Evolutionary conservation across 495 filamentous ascomycete genomes (phyloP).

Genomic region (Podospora tetraspora): DNA sequence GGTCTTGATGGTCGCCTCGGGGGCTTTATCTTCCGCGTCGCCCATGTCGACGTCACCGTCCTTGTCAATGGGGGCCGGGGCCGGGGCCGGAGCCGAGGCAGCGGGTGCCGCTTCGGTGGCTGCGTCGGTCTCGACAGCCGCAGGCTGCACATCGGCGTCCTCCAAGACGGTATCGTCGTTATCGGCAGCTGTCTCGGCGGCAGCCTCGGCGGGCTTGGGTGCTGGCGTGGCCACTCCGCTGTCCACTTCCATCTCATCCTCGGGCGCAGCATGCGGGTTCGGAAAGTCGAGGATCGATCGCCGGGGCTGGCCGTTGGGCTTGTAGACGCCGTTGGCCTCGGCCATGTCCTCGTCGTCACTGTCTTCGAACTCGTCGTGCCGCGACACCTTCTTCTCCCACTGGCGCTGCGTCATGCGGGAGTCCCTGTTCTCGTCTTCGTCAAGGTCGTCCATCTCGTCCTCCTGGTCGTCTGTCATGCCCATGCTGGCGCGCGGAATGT

Average conservation of each 20-base stretch:
- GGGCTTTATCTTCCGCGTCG: constrained; percentile 19
- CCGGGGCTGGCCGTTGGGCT: constrained; percentile 54
- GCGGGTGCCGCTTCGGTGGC: constrained; percentile 6
- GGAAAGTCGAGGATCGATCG: constrained; percentile 66
- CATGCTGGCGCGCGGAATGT: constrained; percentile 75
- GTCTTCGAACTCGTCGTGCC: constrained; percentile 71
- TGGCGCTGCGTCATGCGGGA: constrained; percentile 73
- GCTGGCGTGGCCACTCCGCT: constrained; percentile 51
- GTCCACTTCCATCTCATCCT: constrained; percentile 50
- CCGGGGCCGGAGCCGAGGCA: constrained; percentile 2
- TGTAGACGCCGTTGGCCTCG: constrained; percentile 64
- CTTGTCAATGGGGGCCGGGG: constrained; percentile 19
- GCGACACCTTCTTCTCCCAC: constrained; percentile 72
- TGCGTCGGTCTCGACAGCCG: constrained; percentile 5
- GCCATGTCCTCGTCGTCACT: constrained; percentile 88
- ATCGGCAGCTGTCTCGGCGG: constrained; percentile 42
- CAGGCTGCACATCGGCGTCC: constrained; percentile 39
- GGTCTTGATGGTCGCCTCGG: constrained; percentile 29
- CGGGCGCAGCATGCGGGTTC: constrained; percentile 58
- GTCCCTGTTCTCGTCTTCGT: constrained; percentile 89
- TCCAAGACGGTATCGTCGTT: constrained; percentile 60
- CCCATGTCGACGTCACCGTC: constrained; percentile 38
- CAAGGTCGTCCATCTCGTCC: constrained; percentile 78
- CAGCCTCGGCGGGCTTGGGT: constrained; percentile 46
- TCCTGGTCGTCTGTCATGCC: constrained; percentile 77